Percentiles rank a stretch among this genome's conserved stretches.
phyloP scores from a whole-genome alignment of 2,329 filamentous ascomycete species.

The Paraconiothyrium brasiliense region DNA sequence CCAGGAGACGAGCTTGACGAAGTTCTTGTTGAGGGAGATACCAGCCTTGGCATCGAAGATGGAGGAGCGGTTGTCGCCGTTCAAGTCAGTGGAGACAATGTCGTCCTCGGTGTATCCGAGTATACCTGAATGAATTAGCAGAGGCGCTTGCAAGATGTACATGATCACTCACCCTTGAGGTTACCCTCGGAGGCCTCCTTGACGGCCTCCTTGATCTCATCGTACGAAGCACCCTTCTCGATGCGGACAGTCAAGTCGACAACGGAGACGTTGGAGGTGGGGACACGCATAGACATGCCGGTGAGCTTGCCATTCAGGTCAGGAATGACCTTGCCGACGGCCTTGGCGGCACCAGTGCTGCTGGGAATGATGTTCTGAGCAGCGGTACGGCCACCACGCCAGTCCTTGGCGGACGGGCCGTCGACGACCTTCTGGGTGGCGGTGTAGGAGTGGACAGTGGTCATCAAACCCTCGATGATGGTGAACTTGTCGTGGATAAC shows the following conservation, averaged over 20 bases:
- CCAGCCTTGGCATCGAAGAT: conserved; percentile 99
- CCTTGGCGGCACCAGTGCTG: conserved; percentile 99
- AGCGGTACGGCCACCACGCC: conserved; percentile 98
- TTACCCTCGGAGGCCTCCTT: conserved; percentile 83
- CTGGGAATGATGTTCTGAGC: conserved; percentile 99
- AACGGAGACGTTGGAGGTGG: conserved; percentile 98
- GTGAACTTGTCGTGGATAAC: conserved; percentile 98
- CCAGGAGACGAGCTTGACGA: conserved; percentile 98
- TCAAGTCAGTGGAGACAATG: conserved; percentile 91
- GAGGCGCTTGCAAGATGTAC: neutral
- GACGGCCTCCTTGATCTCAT: conserved; percentile 91
- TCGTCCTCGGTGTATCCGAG: conserved; percentile 97
- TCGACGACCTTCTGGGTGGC: conserved; percentile 99
- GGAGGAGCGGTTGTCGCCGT: conserved; percentile 91
- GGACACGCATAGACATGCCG: conserved; percentile 99
- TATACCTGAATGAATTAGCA: conserved; percentile 68
- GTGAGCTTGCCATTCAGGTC: conserved; percentile 99
- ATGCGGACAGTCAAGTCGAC: conserved; percentile 95
- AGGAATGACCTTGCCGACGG: conserved; percentile 99
- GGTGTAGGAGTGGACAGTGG: conserved; percentile 99
- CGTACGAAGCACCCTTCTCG: conserved; percentile 88
- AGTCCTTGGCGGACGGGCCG: conserved; percentile 97
- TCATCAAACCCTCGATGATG: conserved; percentile 99
- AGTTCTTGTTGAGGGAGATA: conserved; percentile 98
- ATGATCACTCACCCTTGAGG: conserved; percentile 76